phyloP scores from a whole-genome alignment of 1,139 yeast species.

The Williopsis jadinii region DNA sequence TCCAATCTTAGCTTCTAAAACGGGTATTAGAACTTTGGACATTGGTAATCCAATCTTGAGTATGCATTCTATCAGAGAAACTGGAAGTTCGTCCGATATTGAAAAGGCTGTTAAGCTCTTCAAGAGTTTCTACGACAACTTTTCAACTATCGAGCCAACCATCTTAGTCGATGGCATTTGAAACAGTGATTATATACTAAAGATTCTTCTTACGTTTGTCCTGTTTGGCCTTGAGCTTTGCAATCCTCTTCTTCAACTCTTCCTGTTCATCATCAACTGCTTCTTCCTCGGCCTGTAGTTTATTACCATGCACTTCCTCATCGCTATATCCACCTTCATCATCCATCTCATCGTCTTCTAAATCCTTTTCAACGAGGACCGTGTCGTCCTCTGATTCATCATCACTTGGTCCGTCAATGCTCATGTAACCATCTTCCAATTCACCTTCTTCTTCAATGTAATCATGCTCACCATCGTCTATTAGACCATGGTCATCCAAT shows the following conservation, averaged over 20 bases:
- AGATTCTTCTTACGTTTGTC: conserved; percentile 12
- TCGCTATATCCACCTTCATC: conserved; percentile 22
- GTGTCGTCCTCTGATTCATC: conserved; percentile 21
- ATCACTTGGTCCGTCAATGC: conserved; percentile 24
- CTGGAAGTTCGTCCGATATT: conserved; percentile 67
- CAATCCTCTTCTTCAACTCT: conserved; percentile 17
- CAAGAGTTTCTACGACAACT: conserved; percentile 51
- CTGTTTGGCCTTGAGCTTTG: conserved; percentile 18
- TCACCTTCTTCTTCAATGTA: conserved; percentile 22
- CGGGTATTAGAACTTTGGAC: conserved; percentile 87
- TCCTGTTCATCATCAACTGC: conserved; percentile 21
- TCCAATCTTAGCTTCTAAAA: conserved; percentile 80
- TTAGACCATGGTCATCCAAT: conserved; percentile 29
- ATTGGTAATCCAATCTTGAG: conserved; percentile 91
- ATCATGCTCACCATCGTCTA: conserved; percentile 31
- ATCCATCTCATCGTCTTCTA: conserved; percentile 19
- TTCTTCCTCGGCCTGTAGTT: conserved; percentile 3
- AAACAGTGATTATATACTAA: neutral
- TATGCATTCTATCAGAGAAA: conserved; percentile 95
- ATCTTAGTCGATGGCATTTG: conserved; percentile 26
- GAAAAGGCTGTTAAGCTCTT: conserved; percentile 56
- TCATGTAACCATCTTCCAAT: conserved; percentile 25
- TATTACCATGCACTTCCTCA: conserved; percentile 15
- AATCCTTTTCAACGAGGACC: conserved; percentile 16
- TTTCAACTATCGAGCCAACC: conserved; percentile 26